Percentiles rank a stretch among this genome's conserved stretches.
These are phyloP conservation scores for Conringia planisiliqua DNA, from an alignment of 345 rosid genomes.

Conservation along the genomic window DNA sequence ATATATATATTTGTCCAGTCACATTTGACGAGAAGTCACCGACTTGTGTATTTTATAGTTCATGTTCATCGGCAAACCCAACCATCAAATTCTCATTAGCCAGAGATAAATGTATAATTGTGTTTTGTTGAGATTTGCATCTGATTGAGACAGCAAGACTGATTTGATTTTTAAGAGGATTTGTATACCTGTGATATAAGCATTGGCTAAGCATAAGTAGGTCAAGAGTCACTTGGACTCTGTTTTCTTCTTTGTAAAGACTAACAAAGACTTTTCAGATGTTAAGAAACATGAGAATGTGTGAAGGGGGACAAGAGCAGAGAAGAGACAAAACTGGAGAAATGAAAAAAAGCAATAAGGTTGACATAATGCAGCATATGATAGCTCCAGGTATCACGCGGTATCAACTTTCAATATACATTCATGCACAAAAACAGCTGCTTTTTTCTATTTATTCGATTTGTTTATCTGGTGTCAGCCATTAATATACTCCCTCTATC, in stretches of 20 bases:
- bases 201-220: conserved; percentile 6
- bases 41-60: conserved; percentile 25
- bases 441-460: conserved; percentile 10
- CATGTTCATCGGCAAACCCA: not conserved
- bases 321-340: conserved; percentile 29
- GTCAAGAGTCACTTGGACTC: not conserved
- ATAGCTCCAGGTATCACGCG: conserved; percentile 36
- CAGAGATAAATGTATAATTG: not conserved
- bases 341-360: conserved; percentile 17
- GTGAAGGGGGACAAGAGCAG: conserved; percentile 19
- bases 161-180: not conserved
- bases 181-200: conserved; percentile 2
- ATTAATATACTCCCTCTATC: conserved; percentile 23
- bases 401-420: conserved; percentile 28
- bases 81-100: conserved; percentile 1
- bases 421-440: conserved; percentile 34
- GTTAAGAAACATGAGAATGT: conserved; percentile 6
- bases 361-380: conserved; percentile 40
- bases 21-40: conserved; percentile 21
- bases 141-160: not conserved
- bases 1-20: conserved; percentile 4
- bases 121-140: conserved; percentile 3
- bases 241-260: conserved; percentile 7
- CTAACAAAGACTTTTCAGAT: conserved; percentile 16
- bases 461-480: conserved; percentile 22